phyloP scores from a whole-genome alignment of 768 basidiomycete species.

The Gloeostereum incarnatum region DNA sequence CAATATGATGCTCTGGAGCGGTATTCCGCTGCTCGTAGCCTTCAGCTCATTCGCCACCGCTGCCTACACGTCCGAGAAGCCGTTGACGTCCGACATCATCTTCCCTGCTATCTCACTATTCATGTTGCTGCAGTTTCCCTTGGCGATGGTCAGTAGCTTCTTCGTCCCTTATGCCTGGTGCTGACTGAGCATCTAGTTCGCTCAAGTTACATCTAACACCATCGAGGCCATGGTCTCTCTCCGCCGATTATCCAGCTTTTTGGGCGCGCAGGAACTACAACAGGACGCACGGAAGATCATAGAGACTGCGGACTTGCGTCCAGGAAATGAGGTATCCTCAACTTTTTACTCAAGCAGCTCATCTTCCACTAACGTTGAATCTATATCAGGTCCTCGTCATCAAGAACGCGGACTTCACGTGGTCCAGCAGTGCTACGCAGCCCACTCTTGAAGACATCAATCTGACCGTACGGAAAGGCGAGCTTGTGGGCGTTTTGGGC shows the following conservation, averaged over 20 bases:
- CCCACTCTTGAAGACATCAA: constrained; percentile 75
- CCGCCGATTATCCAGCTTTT: constrained; percentile 65
- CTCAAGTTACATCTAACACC: constrained; percentile 67
- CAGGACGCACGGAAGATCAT: constrained; percentile 58
- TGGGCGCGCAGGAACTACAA: constrained; percentile 76
- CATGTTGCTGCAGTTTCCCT: constrained; percentile 79
- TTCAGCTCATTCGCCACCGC: constrained; percentile 79
- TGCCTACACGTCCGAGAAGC: constrained; percentile 46
- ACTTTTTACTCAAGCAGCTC: not conserved
- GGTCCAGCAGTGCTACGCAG: constrained; percentile 47
- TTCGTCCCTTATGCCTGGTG: not conserved
- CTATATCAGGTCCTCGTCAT: constrained; percentile 51
- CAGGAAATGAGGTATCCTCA: constrained; percentile 49
- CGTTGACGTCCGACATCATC: constrained; percentile 84
- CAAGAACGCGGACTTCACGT: constrained; percentile 71
- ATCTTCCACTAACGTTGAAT: not conserved
- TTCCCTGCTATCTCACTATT: constrained; percentile 95
- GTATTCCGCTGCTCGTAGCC: constrained; percentile 67
- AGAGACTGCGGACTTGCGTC: constrained; percentile 25
- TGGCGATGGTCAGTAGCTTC: constrained; percentile 55
- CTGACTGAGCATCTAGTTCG: constrained; percentile 32
- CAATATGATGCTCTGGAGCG: constrained; percentile 56
- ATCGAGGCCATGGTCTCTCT: constrained; percentile 85
- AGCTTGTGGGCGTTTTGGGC: constrained; percentile 78
- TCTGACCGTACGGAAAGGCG: constrained; percentile 70